Conservation (phyloP, 208 protist species). For the Porcisia hertigi region DNA sequence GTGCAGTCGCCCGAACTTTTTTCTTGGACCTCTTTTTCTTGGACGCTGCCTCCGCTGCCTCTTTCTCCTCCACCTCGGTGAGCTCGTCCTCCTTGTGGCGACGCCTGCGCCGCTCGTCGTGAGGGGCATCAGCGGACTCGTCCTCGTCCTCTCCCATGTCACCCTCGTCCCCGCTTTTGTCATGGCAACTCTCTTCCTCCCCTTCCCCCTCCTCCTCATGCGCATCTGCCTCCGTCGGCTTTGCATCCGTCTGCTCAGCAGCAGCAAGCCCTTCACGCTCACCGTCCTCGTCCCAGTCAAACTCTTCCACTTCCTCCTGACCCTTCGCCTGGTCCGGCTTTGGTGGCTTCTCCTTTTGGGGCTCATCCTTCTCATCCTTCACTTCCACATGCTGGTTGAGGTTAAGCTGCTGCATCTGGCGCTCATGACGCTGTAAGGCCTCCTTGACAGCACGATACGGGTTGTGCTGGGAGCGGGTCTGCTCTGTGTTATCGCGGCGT, state of each 20-base stretch:
- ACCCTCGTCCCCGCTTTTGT: slow-evolving; percentile 19
- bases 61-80: slow-evolving; percentile 50
- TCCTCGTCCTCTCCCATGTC: slow-evolving; percentile 32
- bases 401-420: slow-evolving; percentile 79
- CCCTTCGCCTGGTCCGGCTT: slow-evolving; percentile 41
- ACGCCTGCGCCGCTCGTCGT: slow-evolving; percentile 43
- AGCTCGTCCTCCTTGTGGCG: slow-evolving; percentile 38
- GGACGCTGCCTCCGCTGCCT: slow-evolving; percentile 24
- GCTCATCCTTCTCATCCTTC: slow-evolving; percentile 53
- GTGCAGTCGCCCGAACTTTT: slow-evolving; percentile 33
- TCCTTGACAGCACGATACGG: slow-evolving; percentile 89
- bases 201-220: slow-evolving; percentile 23
- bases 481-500: slow-evolving; percentile 78
- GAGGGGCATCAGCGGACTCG: slow-evolving; percentile 33
- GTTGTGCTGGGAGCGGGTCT: slow-evolving; percentile 74
- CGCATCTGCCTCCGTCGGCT: slow-evolving; percentile 17
- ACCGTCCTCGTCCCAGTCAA: slow-evolving; percentile 71
- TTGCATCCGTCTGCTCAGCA: slow-evolving; percentile 39
- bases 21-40: slow-evolving; percentile 46
- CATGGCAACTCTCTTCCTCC: slow-evolving; percentile 9
- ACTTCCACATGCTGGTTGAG: slow-evolving; percentile 78
- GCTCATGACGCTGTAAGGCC: slow-evolving; percentile 81
- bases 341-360: slow-evolving; percentile 48
- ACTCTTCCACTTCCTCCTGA: slow-evolving; percentile 44
- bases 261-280: slow-evolving; percentile 51